Evolutionary conservation across 2,329 filamentous ascomycete species (phyloP).

Genomic region (Fusarium concolor): DNA sequence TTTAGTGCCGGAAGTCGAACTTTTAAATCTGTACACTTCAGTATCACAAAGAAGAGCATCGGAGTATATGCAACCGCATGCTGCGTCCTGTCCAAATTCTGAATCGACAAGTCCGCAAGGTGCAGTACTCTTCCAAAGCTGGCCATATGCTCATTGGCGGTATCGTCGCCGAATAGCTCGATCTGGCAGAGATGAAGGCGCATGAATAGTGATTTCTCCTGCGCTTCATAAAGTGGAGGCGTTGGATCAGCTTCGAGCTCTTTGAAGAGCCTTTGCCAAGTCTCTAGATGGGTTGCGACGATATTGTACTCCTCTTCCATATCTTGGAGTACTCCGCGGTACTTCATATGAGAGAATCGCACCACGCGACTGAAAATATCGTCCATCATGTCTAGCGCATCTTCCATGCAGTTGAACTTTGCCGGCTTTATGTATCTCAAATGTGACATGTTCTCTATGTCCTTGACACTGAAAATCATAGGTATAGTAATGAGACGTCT

Average conservation of each 20-base stretch:
- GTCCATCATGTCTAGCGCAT: slow-evolving; percentile 20
- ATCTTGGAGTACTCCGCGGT: not conserved
- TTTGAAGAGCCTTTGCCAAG: not conserved
- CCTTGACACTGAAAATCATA: slow-evolving; percentile 7
- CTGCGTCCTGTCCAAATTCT: not conserved
- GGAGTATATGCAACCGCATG: not conserved
- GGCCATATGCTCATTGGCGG: not conserved
- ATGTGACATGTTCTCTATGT: not conserved
- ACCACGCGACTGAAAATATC: slow-evolving; percentile 8
- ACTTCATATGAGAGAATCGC: not conserved
- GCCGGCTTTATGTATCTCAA: slow-evolving; percentile 1
- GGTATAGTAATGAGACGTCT: slow-evolving; percentile 7
- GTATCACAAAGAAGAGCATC: not conserved
- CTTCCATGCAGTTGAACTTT: not conserved
- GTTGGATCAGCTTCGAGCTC: not conserved
- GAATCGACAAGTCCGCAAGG: not conserved
- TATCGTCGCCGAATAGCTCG: not conserved
- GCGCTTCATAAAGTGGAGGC: not conserved
- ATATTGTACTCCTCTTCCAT: not conserved
- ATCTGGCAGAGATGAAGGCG: not conserved
- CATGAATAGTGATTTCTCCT: not conserved
- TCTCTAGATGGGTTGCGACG: not conserved
- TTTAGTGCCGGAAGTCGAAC: not conserved
- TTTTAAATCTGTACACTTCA: not conserved
- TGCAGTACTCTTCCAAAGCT: not conserved